These are phyloP conservation scores for Mucor plumbeus DNA, from an alignment of 371 early-diverging fungal species.

Conservation along the genomic window DNA sequence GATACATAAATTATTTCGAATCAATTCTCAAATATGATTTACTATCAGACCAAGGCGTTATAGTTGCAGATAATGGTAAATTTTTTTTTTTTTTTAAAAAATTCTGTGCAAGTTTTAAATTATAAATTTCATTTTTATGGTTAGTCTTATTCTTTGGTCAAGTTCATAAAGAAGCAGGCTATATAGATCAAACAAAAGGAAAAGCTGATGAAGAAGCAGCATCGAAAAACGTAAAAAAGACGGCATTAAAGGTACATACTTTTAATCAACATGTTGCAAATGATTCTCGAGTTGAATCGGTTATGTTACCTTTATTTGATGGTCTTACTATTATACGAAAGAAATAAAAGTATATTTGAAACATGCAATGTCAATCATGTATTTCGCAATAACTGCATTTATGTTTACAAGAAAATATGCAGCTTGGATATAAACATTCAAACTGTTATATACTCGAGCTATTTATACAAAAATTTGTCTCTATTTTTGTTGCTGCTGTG, in stretches of 20 bases:
- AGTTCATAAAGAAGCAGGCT: conserved; percentile 43
- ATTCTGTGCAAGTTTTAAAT: not conserved
- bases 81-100: not conserved
- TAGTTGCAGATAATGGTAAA: conserved; percentile 65
- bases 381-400: too few relatives aligned
- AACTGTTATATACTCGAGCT: too few relatives aligned
- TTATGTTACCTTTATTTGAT: conserved; percentile 71
- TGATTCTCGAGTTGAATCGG: conserved; percentile 65
- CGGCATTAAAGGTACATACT: conserved; percentile 49
- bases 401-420: not conserved
- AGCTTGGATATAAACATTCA: not conserved
- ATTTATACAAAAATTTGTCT: not conserved
- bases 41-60: conserved; percentile 53
- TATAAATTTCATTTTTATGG: not conserved
- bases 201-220: not conserved
- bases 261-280: conserved; percentile 71
- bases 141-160: conserved; percentile 48
- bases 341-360: not conserved
- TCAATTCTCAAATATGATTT: conserved; percentile 55
- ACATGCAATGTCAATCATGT: too few relatives aligned
- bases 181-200: not conserved
- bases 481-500: not conserved
- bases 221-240: conserved; percentile 40
- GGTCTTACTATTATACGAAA: conserved; percentile 68
- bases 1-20: conserved; percentile 60